Base-by-base conservation (phyloP, 352 stramenopile genomes). In the Globisporangium irregulare region DNA sequence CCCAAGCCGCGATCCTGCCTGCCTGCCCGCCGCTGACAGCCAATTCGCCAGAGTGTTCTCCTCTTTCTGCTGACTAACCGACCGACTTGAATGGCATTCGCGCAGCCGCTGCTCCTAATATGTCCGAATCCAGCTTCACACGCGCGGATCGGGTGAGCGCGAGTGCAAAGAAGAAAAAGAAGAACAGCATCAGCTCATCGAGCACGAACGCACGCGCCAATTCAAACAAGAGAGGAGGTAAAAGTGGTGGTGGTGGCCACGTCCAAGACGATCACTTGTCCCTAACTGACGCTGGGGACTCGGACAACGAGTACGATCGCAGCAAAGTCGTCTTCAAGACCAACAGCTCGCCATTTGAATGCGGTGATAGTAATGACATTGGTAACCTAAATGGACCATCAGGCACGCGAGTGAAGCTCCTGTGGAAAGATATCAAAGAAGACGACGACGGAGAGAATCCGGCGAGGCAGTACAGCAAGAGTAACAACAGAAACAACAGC, bases 61-160 rank as follows among this genome's bases (percentile, higher is more conserved):
- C 6, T 51, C 15, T 14, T 50, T 8, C 6, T 51, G 43, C 43
- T 24, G 43, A 51, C 2, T n/a, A 18, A 51, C 18, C 18, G 43
- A 51, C 18, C 43, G 18, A 65, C 29, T 59, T 66, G 60, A 59
- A 66, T 66, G 60, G n/a, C 60, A 66, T 66, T 66, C 60, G 46
- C 60, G 60, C 25, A 27, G n/a, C 58, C 60, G 15, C 43, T 58
- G 4, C 27, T 29, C 10, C 18, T 34, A 43, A 15, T 25, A 66
- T 66, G 60, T 66, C 60, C 41, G 48, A 46, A 59, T 32, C 51
- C 60, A 66, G 34, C 29, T 51, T 27, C 60, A 43, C 34, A 29
- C 60, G n/a, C 46, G 50, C 29, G 60, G 60, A 51, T 66, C 29
- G 60, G 15, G 24, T 51, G 20, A 66, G 20, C 4, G 29, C 32